These are phyloP conservation scores for Penicillium canariense DNA, from an alignment of 495 filamentous ascomycete species.

Conservation along the genomic window DNA sequence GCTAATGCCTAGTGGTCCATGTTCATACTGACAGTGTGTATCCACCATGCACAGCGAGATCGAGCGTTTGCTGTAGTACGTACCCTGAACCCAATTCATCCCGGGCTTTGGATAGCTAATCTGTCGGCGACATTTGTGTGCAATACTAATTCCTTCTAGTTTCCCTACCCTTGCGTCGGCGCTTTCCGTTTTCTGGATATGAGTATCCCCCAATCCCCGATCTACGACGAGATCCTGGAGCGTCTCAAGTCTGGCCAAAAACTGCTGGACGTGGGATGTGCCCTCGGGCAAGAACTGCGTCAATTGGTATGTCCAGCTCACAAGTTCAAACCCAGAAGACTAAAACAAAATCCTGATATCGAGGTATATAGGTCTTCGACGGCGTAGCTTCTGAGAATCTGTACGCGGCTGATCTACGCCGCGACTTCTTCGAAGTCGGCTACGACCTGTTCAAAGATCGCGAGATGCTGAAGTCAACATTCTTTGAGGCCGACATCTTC, in stretches of 20 bases:
- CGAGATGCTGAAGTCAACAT: slow-evolving; percentile 39
- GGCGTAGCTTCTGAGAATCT: slow-evolving; percentile 29
- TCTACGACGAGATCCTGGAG: slow-evolving; percentile 39
- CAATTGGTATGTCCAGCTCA: slow-evolving; percentile 21
- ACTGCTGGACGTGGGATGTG: slow-evolving; percentile 44
- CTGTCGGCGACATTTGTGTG: neutral
- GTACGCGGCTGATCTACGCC: slow-evolving; percentile 41
- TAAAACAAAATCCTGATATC: neutral
- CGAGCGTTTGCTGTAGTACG: slow-evolving; percentile 24
- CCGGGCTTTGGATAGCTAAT: neutral
- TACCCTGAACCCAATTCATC: neutral
- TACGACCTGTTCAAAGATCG: slow-evolving; percentile 50
- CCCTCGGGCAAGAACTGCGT: slow-evolving; percentile 41
- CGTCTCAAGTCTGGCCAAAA: slow-evolving; percentile 37
- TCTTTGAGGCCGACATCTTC: slow-evolving; percentile 55
- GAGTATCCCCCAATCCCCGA: slow-evolving; percentile 27
- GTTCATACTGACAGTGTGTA: neutral
- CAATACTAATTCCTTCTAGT: slow-evolving; percentile 13
- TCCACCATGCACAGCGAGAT: slow-evolving; percentile 8
- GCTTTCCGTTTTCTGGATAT: slow-evolving; percentile 51
- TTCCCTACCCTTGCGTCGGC: slow-evolving; percentile 54
- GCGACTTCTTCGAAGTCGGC: slow-evolving; percentile 43
- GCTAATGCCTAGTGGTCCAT: neutral
- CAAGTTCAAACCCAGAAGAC: neutral
- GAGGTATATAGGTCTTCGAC: slow-evolving; percentile 21